These are phyloP conservation scores for Penicillium crystallinum DNA, from an alignment of 495 filamentous ascomycete species.

Conservation along the genomic window DNA sequence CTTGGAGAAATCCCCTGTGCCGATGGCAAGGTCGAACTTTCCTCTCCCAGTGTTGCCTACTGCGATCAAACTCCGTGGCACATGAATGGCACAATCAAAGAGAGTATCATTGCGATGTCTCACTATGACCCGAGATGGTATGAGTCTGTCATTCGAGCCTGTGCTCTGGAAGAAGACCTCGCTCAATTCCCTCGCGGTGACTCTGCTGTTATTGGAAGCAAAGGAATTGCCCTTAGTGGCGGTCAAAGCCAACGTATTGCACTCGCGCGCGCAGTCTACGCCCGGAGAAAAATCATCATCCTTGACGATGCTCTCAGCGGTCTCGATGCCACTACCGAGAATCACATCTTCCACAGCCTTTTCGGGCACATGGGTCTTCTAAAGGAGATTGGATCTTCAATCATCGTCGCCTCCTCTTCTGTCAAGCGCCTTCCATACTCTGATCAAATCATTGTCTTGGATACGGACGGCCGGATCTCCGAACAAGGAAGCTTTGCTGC, in stretches of 20 bases:
- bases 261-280: conserved; percentile 55
- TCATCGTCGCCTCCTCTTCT: conserved; percentile 49
- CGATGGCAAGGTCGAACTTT: conserved; percentile 38
- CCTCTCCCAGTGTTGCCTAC: conserved; percentile 40
- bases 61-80: conserved; percentile 52
- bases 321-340: conserved; percentile 56
- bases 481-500: conserved; percentile 50
- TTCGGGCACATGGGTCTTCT: conserved; percentile 53
- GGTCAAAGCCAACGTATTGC: conserved; percentile 64
- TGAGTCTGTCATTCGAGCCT: conserved; percentile 57
- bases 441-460: conserved; percentile 50
- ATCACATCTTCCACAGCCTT: conserved; percentile 52
- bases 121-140: conserved; percentile 56
- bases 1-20: conserved; percentile 49
- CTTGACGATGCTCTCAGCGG: conserved; percentile 59
- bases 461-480: conserved; percentile 35
- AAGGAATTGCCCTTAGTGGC: conserved; percentile 59
- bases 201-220: conserved; percentile 56
- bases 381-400: conserved; percentile 41
- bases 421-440: conserved; percentile 45
- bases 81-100: conserved; percentile 53
- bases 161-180: conserved; percentile 54
- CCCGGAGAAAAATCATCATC: conserved; percentile 48
- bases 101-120: conserved; percentile 53
- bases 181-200: conserved; percentile 51